These are phyloP conservation scores for Lipomyces japonicus DNA, from an alignment of 805 yeast genomes.

Conservation along the genomic window DNA sequence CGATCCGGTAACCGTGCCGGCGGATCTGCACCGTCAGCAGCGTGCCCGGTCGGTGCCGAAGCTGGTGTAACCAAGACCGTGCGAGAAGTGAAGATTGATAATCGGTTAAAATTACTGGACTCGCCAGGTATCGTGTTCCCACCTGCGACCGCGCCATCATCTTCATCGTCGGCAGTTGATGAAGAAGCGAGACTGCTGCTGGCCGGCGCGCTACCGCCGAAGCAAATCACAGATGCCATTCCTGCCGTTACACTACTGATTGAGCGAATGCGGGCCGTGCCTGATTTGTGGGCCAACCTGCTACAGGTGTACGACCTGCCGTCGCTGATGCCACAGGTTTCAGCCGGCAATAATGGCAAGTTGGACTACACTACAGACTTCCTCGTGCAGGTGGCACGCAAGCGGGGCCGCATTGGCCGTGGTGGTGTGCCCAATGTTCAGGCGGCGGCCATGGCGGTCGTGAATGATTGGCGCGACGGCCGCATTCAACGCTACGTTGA, in stretches of 20 bases:
- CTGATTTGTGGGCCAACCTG: conserved; percentile 63
- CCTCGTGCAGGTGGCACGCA: conserved; percentile 87
- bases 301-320: conserved; percentile 74
- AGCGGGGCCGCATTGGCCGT: conserved; percentile 83
- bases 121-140: conserved; percentile 99
- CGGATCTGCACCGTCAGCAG: conserved; percentile 32
- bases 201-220: conserved; percentile 84
- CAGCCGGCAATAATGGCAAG: conserved; percentile 51
- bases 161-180: conserved; percentile 39
- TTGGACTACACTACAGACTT: conserved; percentile 80
- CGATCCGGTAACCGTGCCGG: conserved; percentile 46
- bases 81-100: conserved; percentile 89
- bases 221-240: conserved; percentile 76
- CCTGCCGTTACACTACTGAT: conserved; percentile 75
- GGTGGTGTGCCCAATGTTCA: conserved; percentile 91
- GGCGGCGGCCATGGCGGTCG: conserved; percentile 74
- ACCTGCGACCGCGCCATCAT: conserved; percentile 25
- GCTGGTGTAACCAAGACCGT: conserved; percentile 95
- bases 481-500: conserved; percentile 85
- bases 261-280: conserved; percentile 67
- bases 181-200: conserved; percentile 86
- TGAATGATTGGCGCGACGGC: conserved; percentile 97
- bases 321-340: conserved; percentile 51
- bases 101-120: conserved; percentile 81
- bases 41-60: conserved; percentile 95